A percentile compares a stretch with the other conserved stretches of the same genome.
Conservation (phyloP, 106 monocot species). For the Vanilla planifolia region DNA sequence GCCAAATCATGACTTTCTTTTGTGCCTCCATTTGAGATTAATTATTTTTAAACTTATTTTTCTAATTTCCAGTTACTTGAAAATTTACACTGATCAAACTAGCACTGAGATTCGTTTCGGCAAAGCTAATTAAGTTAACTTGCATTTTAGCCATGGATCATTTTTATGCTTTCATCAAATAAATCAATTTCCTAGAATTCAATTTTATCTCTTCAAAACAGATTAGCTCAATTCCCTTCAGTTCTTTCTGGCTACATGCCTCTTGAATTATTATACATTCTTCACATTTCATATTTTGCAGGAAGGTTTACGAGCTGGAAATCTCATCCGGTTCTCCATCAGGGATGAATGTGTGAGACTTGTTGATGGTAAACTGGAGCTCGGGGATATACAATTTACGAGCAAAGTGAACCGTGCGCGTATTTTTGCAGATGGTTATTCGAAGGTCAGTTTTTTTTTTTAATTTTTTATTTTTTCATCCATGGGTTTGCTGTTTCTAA, state of each 20-base stretch:
- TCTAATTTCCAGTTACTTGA: no score
- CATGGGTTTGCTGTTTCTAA: not conserved
- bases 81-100: no score
- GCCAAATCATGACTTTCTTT: no score
- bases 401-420: conserved; percentile 65
- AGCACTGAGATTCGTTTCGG: no score
- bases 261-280: not conserved
- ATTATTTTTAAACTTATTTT: no score
- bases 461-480: not conserved
- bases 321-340: conserved; percentile 71
- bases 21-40: no score
- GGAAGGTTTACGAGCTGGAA: conserved; percentile 43
- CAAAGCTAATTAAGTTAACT: no score
- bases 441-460: conserved; percentile 83
- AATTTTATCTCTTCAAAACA: no score
- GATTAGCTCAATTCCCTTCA: not conserved
- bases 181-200: no score
- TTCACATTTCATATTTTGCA: conserved; percentile 30
- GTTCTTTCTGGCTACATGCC: not conserved
- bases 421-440: conserved; percentile 89
- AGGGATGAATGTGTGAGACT: conserved; percentile 61
- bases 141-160: not conserved
- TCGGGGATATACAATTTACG: conserved; percentile 48
- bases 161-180: not conserved
- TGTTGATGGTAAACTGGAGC: conserved; percentile 67